phyloP scores from a whole-genome alignment of 2,329 filamentous ascomycete species.

The Colletotrichum sansevieriae region DNA sequence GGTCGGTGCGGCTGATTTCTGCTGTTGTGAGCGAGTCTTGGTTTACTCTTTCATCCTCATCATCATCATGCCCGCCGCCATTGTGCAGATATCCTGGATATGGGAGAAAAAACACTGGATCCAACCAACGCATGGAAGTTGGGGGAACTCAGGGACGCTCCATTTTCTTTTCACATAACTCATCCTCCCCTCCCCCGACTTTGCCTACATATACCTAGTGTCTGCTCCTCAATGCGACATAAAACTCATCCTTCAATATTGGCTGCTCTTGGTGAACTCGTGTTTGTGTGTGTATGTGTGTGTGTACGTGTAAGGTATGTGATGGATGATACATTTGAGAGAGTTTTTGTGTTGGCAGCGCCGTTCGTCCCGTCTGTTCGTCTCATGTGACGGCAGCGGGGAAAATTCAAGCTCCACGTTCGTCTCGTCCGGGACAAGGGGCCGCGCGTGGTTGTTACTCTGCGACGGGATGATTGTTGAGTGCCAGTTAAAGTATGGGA shows the following conservation, averaged over 20 bases:
- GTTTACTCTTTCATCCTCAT: not conserved
- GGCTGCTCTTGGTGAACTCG: not conserved
- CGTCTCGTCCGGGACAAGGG: conserved; percentile 23
- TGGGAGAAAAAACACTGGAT: conserved; percentile 3
- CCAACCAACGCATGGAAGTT: not conserved
- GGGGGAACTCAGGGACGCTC: conserved; percentile 7
- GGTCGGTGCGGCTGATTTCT: conserved; percentile 20
- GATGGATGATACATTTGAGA: not conserved
- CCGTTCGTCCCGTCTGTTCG: conserved; percentile 26
- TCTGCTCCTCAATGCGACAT: conserved; percentile 40
- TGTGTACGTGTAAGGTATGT: no score
- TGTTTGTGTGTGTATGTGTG: no score
- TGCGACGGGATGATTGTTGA: no score
- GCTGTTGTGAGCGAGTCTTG: no score
- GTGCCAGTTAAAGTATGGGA: no score
- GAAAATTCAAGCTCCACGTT: conserved; percentile 24
- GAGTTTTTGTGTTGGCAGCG: not conserved
- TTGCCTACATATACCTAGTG: conserved; percentile 37
- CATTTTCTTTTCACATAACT: not conserved
- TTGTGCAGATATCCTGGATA: conserved; percentile 35
- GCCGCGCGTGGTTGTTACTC: not conserved
- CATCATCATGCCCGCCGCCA: conserved; percentile 25
- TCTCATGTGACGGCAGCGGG: conserved; percentile 24
- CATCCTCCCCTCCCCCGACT: conserved; percentile 9
- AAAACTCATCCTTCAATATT: conserved; percentile 29